These are phyloP conservation scores for Tolypocladium ophioglossoides DNA, from an alignment of 2,329 filamentous ascomycete species.

Conservation along the genomic window DNA sequence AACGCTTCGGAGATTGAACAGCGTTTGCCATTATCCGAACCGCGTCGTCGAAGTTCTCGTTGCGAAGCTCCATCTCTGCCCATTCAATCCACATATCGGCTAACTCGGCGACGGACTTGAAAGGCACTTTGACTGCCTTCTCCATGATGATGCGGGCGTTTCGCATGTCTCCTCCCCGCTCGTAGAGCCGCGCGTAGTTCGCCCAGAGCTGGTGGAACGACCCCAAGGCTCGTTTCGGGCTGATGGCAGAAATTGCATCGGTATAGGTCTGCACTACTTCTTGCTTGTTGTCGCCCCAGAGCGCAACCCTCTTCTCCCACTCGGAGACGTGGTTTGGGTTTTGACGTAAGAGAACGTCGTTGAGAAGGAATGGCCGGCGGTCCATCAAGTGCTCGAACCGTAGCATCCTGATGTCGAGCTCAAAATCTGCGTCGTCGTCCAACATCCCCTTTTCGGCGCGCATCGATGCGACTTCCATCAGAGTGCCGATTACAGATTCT, in stretches of 20 bases:
- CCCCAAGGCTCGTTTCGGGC: constrained; percentile 88
- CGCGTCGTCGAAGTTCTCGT: constrained; percentile 91
- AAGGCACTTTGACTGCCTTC: constrained; percentile 95
- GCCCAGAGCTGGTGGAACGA: constrained; percentile 93
- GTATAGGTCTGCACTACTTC: constrained; percentile 94
- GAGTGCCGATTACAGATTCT: constrained; percentile 81
- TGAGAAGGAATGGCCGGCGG: constrained; percentile 85
- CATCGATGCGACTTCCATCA: constrained; percentile 78
- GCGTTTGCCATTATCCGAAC: constrained; percentile 96
- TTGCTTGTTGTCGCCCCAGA: constrained; percentile 88
- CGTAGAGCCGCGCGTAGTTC: constrained; percentile 96
- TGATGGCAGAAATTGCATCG: constrained; percentile 82
- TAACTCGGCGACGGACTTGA: constrained; percentile 92
- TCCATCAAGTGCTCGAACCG: constrained; percentile 98
- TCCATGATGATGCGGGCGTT: constrained; percentile 91
- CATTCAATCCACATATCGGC: constrained; percentile 99
- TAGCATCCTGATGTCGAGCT: constrained; percentile 94
- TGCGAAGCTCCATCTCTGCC: constrained; percentile 95
- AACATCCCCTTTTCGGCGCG: constrained; percentile 69
- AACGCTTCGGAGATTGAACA: constrained; percentile 90
- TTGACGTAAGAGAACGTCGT: constrained; percentile 88
- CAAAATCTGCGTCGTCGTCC: constrained; percentile 81
- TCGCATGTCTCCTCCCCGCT: constrained; percentile 70
- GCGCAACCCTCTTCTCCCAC: constrained; percentile 92
- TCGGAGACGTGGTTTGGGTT: constrained; percentile 94